A percentile compares a stretch with the other conserved stretches of the same genome.
These are phyloP conservation scores for Pyricularia sp. DNA, from an alignment of 2,329 filamentous ascomycete species.

Conservation along the genomic window DNA sequence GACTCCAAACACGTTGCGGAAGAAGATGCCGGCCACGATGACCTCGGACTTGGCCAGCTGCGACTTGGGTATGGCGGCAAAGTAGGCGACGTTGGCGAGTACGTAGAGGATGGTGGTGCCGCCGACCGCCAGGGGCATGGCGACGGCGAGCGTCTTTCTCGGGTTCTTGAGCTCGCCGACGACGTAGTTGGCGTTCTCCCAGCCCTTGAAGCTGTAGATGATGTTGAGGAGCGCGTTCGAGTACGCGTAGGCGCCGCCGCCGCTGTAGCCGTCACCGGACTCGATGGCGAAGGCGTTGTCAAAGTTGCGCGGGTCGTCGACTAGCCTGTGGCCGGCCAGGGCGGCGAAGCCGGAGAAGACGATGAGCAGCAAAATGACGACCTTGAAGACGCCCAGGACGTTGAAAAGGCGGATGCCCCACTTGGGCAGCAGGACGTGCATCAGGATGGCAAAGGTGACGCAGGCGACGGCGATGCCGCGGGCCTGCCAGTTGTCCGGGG, in stretches of 20 bases:
- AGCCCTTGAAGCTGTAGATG: slow-evolving; percentile 45
- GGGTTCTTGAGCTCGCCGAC: slow-evolving; percentile 48
- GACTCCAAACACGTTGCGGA: slow-evolving; percentile 42
- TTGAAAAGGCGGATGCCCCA: slow-evolving; percentile 52
- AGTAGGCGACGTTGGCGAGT: slow-evolving; percentile 49
- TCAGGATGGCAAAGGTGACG: slow-evolving; percentile 41
- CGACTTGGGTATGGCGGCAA: slow-evolving; percentile 46
- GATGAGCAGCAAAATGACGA: slow-evolving; percentile 49
- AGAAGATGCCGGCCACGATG: slow-evolving; percentile 47
- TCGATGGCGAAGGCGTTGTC: slow-evolving; percentile 88
- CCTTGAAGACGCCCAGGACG: slow-evolving; percentile 50
- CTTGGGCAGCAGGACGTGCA: slow-evolving; percentile 45
- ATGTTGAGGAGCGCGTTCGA: slow-evolving; percentile 45
- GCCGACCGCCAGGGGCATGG: slow-evolving; percentile 43
- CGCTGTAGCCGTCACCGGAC: slow-evolving; percentile 3
- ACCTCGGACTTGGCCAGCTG: slow-evolving; percentile 43
- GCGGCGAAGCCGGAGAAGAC: slow-evolving; percentile 52
- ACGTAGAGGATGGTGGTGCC: slow-evolving; percentile 46
- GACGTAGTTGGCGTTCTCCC: slow-evolving; percentile 45
- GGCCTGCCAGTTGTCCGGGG: slow-evolving; percentile 43
- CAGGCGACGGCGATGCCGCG: slow-evolving; percentile 46
- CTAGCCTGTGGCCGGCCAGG: slow-evolving; percentile 59
- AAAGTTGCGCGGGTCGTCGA: slow-evolving; percentile 96
- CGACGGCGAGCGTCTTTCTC: slow-evolving; percentile 46
- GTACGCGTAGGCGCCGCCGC: slow-evolving; percentile 24